phyloP scores from a whole-genome alignment of 2,329 filamentous ascomycete species.

The Oidium heveae region DNA sequence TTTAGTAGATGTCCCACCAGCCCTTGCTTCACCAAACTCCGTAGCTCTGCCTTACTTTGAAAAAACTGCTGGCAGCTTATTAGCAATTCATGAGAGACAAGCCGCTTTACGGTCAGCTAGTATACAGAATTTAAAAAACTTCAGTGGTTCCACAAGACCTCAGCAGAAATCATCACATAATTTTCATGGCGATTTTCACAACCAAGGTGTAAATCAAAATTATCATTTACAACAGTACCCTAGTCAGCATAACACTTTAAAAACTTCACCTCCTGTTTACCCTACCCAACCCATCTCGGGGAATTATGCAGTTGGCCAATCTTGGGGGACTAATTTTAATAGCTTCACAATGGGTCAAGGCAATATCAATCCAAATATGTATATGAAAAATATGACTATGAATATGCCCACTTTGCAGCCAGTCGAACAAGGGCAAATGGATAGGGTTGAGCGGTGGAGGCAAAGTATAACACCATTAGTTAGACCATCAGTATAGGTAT shows the following conservation, averaged over 20 bases:
- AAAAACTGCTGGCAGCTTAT: slow-evolving; percentile 10
- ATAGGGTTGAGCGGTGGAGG: slow-evolving; percentile 16
- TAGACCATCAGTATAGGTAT: background rate
- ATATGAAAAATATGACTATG: background rate
- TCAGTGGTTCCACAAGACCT: slow-evolving; percentile 4
- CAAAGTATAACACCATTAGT: slow-evolving; percentile 14
- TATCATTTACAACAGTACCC: slow-evolving; percentile 3
- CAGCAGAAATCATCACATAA: slow-evolving; percentile 3
- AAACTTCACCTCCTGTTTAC: background rate
- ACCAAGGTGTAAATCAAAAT: slow-evolving; percentile 8
- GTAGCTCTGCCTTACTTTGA: slow-evolving; percentile 4
- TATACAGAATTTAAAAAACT: slow-evolving; percentile 7
- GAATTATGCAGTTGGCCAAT: slow-evolving; percentile 3
- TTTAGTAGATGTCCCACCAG: slow-evolving; percentile 21
- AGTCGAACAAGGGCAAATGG: slow-evolving; percentile 12
- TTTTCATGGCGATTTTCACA: slow-evolving; percentile 7
- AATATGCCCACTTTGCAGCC: slow-evolving; percentile 5
- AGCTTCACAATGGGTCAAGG: too few species aligned
- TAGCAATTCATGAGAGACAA: slow-evolving; percentile 12
- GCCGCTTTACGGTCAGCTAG: slow-evolving; percentile 8
- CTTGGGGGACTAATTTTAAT: slow-evolving; percentile 5
- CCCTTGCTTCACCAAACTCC: slow-evolving; percentile 20
- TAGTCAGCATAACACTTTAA: background rate
- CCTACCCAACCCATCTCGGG: background rate
- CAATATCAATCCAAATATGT: background rate